These are phyloP conservation scores for Candida orba DNA, from an alignment of 805 yeast genomes.

Conservation along the genomic window DNA sequence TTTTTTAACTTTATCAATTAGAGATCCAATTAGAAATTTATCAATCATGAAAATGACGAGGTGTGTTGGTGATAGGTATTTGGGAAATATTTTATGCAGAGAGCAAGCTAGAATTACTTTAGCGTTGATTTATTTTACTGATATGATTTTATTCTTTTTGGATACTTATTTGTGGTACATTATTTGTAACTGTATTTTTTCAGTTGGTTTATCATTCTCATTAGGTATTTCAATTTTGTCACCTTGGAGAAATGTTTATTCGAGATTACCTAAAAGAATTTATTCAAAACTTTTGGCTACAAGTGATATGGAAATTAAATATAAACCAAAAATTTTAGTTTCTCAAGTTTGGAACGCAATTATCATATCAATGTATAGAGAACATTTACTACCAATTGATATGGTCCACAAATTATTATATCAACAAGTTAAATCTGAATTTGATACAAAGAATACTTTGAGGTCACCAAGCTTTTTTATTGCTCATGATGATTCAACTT, in stretches of 20 bases:
- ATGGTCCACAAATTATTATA: constrained; percentile 62
- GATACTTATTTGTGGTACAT: constrained; percentile 87
- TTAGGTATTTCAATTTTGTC: constrained; percentile 80
- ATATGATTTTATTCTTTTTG: constrained; percentile 62
- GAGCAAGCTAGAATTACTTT: constrained; percentile 54
- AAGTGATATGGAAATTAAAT: constrained; percentile 30
- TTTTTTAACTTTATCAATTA: constrained; percentile 63
- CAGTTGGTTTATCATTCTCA: constrained; percentile 63
- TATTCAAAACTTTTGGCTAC: constrained; percentile 54
- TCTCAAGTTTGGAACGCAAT: constrained; percentile 81
- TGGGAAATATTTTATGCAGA: constrained; percentile 48
- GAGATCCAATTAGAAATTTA: constrained; percentile 69
- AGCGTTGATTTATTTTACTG: constrained; percentile 48
- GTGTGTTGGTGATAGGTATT: constrained; percentile 56
- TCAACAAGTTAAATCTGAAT: constrained; percentile 26
- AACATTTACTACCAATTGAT: constrained; percentile 67
- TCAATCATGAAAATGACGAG: constrained; percentile 46
- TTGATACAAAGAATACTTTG: constrained; percentile 35
- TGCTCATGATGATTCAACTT: constrained; percentile 73
- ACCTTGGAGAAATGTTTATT: constrained; percentile 79
- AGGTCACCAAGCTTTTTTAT: constrained; percentile 75
- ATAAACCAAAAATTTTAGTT: constrained; percentile 46
- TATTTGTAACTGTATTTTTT: constrained; percentile 67
- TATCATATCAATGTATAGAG: constrained; percentile 76
- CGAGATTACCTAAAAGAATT: constrained; percentile 70